Conservation (phyloP, 2,329 filamentous ascomycete genomes). For the Cladophialophora carrionii region DNA sequence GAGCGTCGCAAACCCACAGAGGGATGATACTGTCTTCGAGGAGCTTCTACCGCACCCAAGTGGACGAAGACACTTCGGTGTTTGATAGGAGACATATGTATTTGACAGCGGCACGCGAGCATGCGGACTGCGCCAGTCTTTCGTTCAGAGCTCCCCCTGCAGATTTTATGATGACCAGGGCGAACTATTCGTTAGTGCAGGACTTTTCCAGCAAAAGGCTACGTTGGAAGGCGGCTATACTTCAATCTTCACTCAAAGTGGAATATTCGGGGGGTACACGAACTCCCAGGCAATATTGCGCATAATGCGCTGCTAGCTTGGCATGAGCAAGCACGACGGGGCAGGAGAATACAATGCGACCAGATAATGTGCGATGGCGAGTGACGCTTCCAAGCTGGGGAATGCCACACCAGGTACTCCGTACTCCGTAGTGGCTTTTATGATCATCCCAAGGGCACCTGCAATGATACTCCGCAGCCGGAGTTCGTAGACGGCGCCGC, state of each 20-base stretch:
- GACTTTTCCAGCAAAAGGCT: background rate
- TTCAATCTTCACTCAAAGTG: background rate
- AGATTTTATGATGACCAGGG: background rate
- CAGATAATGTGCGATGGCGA: background rate
- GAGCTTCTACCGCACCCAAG: no score
- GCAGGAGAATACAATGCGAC: background rate
- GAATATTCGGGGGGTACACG: background rate
- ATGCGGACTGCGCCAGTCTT: background rate
- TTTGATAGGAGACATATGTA: background rate
- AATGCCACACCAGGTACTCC: background rate
- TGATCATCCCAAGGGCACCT: background rate
- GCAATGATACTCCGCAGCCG: background rate
- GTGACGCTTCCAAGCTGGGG: background rate
- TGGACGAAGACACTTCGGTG: background rate
- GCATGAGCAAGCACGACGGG: background rate
- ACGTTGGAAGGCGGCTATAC: background rate
- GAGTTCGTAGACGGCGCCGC: background rate
- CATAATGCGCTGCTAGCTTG: no score
- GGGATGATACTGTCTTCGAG: background rate
- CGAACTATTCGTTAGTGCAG: background rate
- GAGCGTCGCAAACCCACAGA: background rate
- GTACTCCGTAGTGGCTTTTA: background rate
- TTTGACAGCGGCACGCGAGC: background rate
- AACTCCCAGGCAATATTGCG: background rate
- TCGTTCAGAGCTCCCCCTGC: background rate